phyloP scores from a whole-genome alignment of 1,139 yeast genomes.

The Candida frijolesensis region DNA sequence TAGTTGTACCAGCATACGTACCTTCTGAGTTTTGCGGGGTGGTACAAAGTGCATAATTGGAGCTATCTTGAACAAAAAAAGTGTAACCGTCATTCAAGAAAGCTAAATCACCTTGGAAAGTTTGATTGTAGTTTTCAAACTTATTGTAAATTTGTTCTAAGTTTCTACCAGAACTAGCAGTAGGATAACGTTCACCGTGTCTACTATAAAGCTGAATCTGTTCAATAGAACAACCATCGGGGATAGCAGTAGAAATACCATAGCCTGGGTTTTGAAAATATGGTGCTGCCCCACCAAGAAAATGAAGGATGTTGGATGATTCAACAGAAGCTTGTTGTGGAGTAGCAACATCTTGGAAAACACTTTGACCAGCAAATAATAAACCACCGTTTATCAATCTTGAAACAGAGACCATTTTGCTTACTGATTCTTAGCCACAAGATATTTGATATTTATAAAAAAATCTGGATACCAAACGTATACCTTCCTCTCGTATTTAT shows the following conservation, averaged over 20 bases:
- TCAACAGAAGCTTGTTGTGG: slow-evolving; percentile 41
- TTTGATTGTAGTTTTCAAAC: slow-evolving; percentile 24
- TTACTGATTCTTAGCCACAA: no score
- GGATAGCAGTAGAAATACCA: slow-evolving; percentile 51
- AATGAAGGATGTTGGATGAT: slow-evolving; percentile 43
- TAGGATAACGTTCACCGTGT: slow-evolving; percentile 75
- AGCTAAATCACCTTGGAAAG: slow-evolving; percentile 32
- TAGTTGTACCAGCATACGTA: slow-evolving; percentile 31
- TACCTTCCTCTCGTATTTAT: no score
- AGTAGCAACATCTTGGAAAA: slow-evolving; percentile 34
- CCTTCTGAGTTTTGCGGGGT: slow-evolving; percentile 29
- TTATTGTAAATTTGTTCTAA: slow-evolving; percentile 22
- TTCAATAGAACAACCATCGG: slow-evolving; percentile 55
- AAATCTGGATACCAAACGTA: no score
- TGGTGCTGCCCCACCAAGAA: slow-evolving; percentile 52
- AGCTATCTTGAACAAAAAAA: slow-evolving; percentile 30
- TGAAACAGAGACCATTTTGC: slow-evolving; percentile 34
- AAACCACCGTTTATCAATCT: slow-evolving; percentile 34
- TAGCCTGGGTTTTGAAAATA: slow-evolving; percentile 46
- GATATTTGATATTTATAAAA: no score
- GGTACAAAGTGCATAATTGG: slow-evolving; percentile 34
- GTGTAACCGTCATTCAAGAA: slow-evolving; percentile 34
- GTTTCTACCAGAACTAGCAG: slow-evolving; percentile 27
- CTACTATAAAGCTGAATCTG: slow-evolving; percentile 67
- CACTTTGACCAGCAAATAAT: slow-evolving; percentile 29